phyloP scores from a whole-genome alignment of 345 rosid species.

The Eucalyptus pauciflora region DNA sequence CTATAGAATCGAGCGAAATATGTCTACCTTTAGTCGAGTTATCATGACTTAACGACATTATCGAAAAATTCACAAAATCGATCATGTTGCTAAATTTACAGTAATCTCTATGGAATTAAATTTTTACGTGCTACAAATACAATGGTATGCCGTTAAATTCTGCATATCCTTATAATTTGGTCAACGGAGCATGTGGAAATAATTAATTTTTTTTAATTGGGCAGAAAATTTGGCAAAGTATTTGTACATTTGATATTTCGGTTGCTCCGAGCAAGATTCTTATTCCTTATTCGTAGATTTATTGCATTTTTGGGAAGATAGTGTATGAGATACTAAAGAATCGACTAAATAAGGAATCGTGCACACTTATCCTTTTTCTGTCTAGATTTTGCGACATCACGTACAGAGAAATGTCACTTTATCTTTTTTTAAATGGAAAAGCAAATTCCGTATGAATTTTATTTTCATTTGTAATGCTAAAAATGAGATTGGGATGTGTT shows the following conservation, averaged over 20 bases:
- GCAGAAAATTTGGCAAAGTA: neutral
- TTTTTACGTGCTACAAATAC: neutral
- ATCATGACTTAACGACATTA: neutral
- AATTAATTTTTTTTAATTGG: neutral
- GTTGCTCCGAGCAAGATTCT: neutral
- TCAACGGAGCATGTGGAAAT: neutral
- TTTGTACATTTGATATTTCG: neutral
- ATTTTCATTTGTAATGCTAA: neutral
- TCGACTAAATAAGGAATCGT: neutral
- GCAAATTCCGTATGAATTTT: neutral
- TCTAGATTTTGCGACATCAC: neutral
- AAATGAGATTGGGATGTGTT: neutral
- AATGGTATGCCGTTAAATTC: neutral
- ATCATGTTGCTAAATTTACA: neutral
- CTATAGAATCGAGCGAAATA: rapidly evolving
- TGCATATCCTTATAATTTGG: neutral
- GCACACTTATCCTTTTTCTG: neutral
- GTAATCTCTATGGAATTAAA: neutral
- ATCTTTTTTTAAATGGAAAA: neutral
- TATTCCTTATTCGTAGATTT: neutral
- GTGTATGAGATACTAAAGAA: neutral
- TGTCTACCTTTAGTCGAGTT: too few species aligned
- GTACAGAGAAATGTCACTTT: neutral
- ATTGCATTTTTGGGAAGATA: neutral
- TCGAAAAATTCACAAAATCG: neutral